These are phyloP conservation scores for Trametes pubescens DNA, from an alignment of 1,284 basidiomycete genomes.

Conservation along the genomic window DNA sequence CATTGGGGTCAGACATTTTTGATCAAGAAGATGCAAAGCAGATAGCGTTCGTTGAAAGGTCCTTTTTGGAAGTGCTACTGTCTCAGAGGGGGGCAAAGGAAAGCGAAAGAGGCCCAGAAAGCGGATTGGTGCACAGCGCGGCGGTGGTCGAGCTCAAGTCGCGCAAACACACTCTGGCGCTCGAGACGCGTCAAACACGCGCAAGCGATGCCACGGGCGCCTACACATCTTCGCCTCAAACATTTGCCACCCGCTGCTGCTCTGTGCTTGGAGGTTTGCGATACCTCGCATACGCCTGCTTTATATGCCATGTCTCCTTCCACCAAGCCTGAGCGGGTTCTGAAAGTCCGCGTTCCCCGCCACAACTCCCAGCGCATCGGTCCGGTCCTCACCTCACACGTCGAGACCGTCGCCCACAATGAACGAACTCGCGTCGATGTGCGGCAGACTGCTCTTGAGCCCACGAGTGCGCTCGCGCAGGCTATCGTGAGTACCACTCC, in stretches of 20 bases:
- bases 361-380: constrained; percentile 78
- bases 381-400: constrained; percentile 63
- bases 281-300: neutral
- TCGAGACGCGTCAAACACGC: constrained; percentile 28
- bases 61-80: neutral
- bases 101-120: neutral
- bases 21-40: neutral
- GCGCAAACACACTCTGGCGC: constrained; percentile 18
- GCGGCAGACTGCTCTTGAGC: constrained; percentile 68
- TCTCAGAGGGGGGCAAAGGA: neutral
- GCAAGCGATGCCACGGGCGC: constrained; percentile 6
- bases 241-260: neutral
- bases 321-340: constrained; percentile 53
- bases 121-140: constrained; percentile 1
- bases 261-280: neutral
- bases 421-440: constrained; percentile 60
- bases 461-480: constrained; percentile 55
- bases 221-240: neutral
- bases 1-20: constrained; percentile 27
- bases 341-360: constrained; percentile 73
- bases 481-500: constrained; percentile 62
- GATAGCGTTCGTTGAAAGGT: neutral
- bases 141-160: constrained; percentile 30
- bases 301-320: constrained; percentile 60
- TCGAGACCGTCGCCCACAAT: constrained; percentile 61